Conservation (phyloP, 768 basidiomycete species). For the Aureoboletus auriporus region DNA sequence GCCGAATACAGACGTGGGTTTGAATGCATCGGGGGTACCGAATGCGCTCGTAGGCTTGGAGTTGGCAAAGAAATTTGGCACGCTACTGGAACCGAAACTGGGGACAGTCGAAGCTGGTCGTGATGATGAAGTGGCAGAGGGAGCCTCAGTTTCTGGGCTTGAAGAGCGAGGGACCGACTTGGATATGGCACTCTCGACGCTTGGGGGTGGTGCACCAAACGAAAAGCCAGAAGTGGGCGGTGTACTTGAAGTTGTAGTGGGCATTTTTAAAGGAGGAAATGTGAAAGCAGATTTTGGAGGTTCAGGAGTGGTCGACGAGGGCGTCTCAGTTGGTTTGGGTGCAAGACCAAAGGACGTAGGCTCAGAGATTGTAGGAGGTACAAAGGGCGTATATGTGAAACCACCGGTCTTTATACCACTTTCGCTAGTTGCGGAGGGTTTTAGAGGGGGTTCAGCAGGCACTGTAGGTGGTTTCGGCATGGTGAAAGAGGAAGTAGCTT, state of each 20-base stretch:
- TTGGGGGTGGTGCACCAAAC: conserved; percentile 9
- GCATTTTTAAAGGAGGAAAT: conserved; percentile 14
- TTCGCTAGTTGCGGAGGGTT: conserved; percentile 12
- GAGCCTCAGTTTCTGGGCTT: conserved; percentile 10
- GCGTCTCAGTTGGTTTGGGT: conserved; percentile 18
- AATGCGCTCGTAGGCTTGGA: conserved; percentile 16
- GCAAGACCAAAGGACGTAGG: conserved; percentile 11
- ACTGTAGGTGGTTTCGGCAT: conserved; percentile 35
- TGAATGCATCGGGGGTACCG: conserved; percentile 19
- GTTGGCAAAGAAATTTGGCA: conserved; percentile 21
- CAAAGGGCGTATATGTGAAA: conserved; percentile 25
- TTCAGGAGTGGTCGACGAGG: conserved; percentile 13
- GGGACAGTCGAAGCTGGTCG: conserved; percentile 13
- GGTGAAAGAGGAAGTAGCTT: conserved; percentile 11
- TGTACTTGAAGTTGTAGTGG: conserved; percentile 1
- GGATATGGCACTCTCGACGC: conserved; percentile 4
- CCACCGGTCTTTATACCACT: conserved; percentile 16
- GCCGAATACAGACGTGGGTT: conserved; percentile 24
- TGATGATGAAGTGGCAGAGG: conserved; percentile 1
- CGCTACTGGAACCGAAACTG: conserved; percentile 11
- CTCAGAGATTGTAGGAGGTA: conserved; percentile 15
- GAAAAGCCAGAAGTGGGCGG: conserved; percentile 18
- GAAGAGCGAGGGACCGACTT: conserved; percentile 5
- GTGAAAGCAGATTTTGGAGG: conserved; percentile 29
- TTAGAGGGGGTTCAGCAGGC: conserved; percentile 12